These are phyloP conservation scores for Coemansia sp. DNA, from an alignment of 371 early-diverging fungal species.

Conservation along the genomic window DNA sequence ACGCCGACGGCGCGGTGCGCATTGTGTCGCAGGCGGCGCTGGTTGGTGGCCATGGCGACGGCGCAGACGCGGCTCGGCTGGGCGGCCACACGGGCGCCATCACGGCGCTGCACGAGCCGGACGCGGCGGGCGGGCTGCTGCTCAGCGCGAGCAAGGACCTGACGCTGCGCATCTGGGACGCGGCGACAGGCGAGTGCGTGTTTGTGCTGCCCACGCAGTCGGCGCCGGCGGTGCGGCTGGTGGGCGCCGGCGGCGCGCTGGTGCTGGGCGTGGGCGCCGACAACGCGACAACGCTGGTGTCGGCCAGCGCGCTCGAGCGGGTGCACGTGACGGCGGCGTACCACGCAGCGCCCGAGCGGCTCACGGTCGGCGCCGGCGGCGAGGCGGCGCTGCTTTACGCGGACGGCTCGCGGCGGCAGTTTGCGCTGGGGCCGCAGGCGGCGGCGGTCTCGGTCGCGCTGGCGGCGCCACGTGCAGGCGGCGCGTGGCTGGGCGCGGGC, in stretches of 20 bases:
- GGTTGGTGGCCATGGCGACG: constrained; percentile 1
- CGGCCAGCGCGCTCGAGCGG: constrained; percentile 27
- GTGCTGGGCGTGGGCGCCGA: constrained; percentile 31
- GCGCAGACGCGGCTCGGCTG: neutral
- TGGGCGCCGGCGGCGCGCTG: constrained; percentile 14
- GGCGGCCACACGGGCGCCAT: constrained; percentile 25
- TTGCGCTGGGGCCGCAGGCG: constrained; percentile 14
- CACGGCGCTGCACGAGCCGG: constrained; percentile 32
- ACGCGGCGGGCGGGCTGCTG: constrained; percentile 12
- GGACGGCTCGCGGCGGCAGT: constrained; percentile 11
- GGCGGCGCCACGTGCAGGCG: neutral
- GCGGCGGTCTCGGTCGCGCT: neutral
- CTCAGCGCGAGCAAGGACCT: constrained; percentile 47
- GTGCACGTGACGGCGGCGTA: constrained; percentile 31
- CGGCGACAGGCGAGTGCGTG: constrained; percentile 18
- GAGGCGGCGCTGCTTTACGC: constrained; percentile 25
- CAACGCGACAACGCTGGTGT: constrained; percentile 32
- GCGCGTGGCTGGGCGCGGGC: constrained; percentile 3
- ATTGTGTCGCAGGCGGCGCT: constrained; percentile 23
- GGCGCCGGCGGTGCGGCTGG: constrained; percentile 26
- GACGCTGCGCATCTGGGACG: constrained; percentile 43
- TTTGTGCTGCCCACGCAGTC: constrained; percentile 33
- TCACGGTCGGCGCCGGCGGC: constrained; percentile 12
- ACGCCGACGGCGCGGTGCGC: constrained; percentile 17
- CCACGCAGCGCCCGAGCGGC: constrained; percentile 12